Base-by-base conservation (phyloP, 2,329 filamentous ascomycete genomes). In the Botrytis medusae region DNA sequence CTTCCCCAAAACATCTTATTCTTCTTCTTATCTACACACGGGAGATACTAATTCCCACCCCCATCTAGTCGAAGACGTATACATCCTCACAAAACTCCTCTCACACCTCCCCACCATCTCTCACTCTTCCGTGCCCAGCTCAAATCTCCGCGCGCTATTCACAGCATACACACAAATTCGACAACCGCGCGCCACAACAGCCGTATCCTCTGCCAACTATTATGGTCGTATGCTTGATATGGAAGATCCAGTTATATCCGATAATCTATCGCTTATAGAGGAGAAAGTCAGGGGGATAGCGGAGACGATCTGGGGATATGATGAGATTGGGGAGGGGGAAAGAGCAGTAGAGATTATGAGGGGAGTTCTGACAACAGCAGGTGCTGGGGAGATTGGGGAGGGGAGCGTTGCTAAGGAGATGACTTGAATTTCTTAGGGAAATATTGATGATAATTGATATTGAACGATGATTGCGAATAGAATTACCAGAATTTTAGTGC, bases 121-220 rank as follows among this genome's bases (percentile, higher is more conserved):
- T 4, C 10, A 34, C 18, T 12, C 9, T 18, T 16, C 25, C 4
- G 0, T 1, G 0, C 2, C 7, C 5, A 25, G 16, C 25, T 6
- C 22, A 18, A n/a, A 40, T 25, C 22, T 67, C 32, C 63, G 9
- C 59, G 22, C 63, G 1, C 44, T 67, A 14, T 67, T 51, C 32
- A 37, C 22, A n/a, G 64, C 64, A 2, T 67, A 67, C 64, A 67
- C 64, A 22, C 22, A 51, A 12, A 40, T 29, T 1, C 64, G 64
- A 10, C 64, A 67, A 29, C 64, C 46, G 2, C 64, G 46, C 4
- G 64, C 64, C 6, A 67, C 64, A 5, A 40, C 25, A 16, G 46
- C 64, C 2, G 64, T 67, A 20, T 34, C 22, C n/a, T 16, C 34
- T 67, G 64, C 32, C 8, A 67, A 67, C 25, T 51, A 54, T 32